Conservation (phyloP, 163 green algal species). For the Coccomyxa subellipsoidea region DNA sequence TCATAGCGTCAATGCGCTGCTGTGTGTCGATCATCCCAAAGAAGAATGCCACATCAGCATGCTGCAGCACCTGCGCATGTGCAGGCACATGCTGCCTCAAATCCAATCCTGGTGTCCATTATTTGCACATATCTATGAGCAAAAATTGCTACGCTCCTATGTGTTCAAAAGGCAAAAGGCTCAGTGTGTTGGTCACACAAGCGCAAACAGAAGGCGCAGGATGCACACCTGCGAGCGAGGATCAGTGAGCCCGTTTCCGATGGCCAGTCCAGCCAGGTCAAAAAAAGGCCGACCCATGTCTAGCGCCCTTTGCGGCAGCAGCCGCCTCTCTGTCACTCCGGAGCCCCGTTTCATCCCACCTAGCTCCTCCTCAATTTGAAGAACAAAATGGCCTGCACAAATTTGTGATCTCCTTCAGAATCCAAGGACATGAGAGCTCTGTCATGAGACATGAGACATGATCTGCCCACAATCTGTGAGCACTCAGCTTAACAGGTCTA, state of each 20-base stretch:
- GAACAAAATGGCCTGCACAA: constrained; percentile 55
- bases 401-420: not conserved
- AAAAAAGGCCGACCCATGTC: constrained; percentile 21
- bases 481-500: not conserved
- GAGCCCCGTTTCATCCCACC: not conserved
- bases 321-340: not conserved
- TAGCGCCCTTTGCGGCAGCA: constrained; percentile 7
- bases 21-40: constrained; percentile 41
- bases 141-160: too few species aligned
- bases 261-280: constrained; percentile 37
- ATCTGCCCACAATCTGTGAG: too few species aligned
- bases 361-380: constrained; percentile 33
- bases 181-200: too few species aligned
- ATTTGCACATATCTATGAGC: not conserved
- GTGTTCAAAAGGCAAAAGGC: too few species aligned
- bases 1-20: constrained; percentile 24
- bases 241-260: constrained; percentile 70
- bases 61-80: constrained; percentile 17
- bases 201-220: too few species aligned
- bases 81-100: not conserved
- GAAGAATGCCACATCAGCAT: constrained; percentile 37
- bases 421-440: not conserved
- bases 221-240: constrained; percentile 42
- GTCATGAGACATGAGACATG: too few species aligned
- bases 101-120: too few species aligned